Percentiles rank a stretch among this genome's conserved stretches.
Evolutionary conservation across 2,329 filamentous ascomycete genomes (phyloP).

Genomic region (Aspergillus sp.): DNA sequence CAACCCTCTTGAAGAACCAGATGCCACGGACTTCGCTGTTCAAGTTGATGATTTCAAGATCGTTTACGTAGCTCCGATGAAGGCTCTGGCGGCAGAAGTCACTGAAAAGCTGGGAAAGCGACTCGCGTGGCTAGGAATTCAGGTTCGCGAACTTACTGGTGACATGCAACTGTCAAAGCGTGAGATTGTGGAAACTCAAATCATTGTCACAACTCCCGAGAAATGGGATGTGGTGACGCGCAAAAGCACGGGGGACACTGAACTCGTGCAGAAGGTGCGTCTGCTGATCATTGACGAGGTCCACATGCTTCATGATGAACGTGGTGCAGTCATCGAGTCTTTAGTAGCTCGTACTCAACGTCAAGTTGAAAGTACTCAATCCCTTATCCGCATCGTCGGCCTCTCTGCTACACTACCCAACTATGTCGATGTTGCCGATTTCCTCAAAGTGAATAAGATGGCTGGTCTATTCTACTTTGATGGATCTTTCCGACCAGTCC

Average conservation of each 20-base stretch:
- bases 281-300: conserved; percentile 97
- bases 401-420: conserved; percentile 95
- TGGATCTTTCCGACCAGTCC: conserved; percentile 89
- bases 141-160: conserved; percentile 89
- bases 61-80: conserved; percentile 98
- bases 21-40: conserved; percentile 75
- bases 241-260: conserved; percentile 95
- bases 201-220: conserved; percentile 97
- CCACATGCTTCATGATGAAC: conserved; percentile 98
- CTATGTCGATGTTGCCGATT: conserved; percentile 94
- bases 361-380: conserved; percentile 97
- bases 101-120: conserved; percentile 91
- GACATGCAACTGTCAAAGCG: conserved; percentile 98
- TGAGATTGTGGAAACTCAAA: conserved; percentile 92
- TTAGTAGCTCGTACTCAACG: conserved; percentile 90
- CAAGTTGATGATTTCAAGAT: conserved; percentile 90
- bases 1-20: conserved; percentile 68
- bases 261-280: conserved; percentile 94
- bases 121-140: conserved; percentile 87
- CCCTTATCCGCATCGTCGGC: conserved; percentile 90
- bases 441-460: conserved; percentile 89
- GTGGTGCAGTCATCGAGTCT: conserved; percentile 92
- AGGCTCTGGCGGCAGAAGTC: conserved; percentile 91
- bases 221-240: conserved; percentile 99
- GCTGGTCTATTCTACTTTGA: conserved; percentile 97